phyloP scores from a whole-genome alignment of 1,284 basidiomycete genomes.

The Apiotrichum montevideense region DNA sequence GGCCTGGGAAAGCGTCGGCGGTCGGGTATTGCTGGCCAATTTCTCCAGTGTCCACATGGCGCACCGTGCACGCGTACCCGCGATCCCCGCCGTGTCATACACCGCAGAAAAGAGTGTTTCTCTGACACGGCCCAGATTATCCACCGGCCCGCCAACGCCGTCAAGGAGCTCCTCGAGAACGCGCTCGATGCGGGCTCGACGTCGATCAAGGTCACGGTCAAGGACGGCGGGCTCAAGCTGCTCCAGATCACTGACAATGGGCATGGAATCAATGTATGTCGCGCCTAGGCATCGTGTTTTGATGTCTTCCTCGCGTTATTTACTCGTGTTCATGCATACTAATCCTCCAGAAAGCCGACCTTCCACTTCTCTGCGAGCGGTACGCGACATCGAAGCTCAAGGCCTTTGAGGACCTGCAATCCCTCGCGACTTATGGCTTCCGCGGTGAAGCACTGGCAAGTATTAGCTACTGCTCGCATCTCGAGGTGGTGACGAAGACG shows the following conservation, averaged over 20 bases:
- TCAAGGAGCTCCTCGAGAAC: slow-evolving; percentile 96
- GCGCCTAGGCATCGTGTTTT: too few species aligned
- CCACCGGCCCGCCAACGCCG: slow-evolving; percentile 87
- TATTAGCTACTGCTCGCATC: slow-evolving; percentile 87
- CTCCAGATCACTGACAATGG: slow-evolving; percentile 97
- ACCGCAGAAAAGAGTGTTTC: too few species aligned
- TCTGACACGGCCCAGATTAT: slow-evolving; percentile 63
- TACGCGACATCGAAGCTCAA: slow-evolving; percentile 94
- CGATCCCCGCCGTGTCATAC: too few species aligned
- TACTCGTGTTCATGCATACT: too few species aligned
- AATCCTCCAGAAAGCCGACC: slow-evolving; percentile 56
- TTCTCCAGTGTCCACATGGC: too few species aligned
- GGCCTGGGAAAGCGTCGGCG: too few species aligned
- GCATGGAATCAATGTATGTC: slow-evolving; percentile 71
- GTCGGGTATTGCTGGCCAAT: too few species aligned
- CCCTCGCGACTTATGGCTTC: slow-evolving; percentile 91
- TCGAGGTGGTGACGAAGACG: slow-evolving; percentile 85
- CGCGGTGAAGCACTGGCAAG: slow-evolving; percentile 95
- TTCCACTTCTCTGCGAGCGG: slow-evolving; percentile 85
- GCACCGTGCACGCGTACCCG: too few species aligned
- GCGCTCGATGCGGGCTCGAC: slow-evolving; percentile 87
- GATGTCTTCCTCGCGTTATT: too few species aligned
- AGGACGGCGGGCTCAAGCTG: slow-evolving; percentile 92
- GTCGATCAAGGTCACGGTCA: slow-evolving; percentile 77
- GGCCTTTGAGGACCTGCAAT: slow-evolving; percentile 76